Evolutionary conservation across 805 yeast genomes (phyloP), one percentile per base, ranked within the genome.

Genomic region (Saccharomycopsis fermentans): DNA sequence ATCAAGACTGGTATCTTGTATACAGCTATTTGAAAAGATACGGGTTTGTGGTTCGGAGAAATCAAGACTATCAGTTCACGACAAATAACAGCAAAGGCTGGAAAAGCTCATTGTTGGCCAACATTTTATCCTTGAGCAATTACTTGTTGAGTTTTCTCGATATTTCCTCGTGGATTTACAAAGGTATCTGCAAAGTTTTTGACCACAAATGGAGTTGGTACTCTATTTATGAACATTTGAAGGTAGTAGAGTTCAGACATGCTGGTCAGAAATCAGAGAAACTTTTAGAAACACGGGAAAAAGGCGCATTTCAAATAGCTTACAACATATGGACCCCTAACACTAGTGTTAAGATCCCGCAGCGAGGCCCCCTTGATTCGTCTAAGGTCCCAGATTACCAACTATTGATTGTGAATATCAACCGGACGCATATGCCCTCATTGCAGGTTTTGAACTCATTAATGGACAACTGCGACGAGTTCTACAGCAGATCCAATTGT

Each of bases 261-360:
- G 26, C 16, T 16, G 26, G 29, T 16, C 43, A 43, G n/a, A 21
- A 26, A 21, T 43, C 24, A 43, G 24, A 19, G 24, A 21, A 21
- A 43, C 2, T 6, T 2, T 12, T 12, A 9, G 29, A 17, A n/a
- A 39, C 27, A 16, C 27, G 6, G 35, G 11, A 37, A 14, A 12
- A 24, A 6, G 55, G 26, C 21, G 5, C 68, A 1, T 72, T 67
- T 54, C 58, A 65, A 2, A 70, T 84, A 1, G 70, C 74, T 0
- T 87, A 72, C 64, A 73, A 81, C 63, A 84, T 84, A 6, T 87
- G 92, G 91, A 86, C 83, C 64, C 94, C 95, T 81, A 0, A 66
- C 71, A 2, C 86, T 84, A 34, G 48, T 12, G 50, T 40, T 19
- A 40, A 54, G 32, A 19, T 26, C 12, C 48, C 37, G 53, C 85